Percentiles rank a stretch among this genome's conserved stretches.
phyloP scores from a whole-genome alignment of 768 basidiomycete species.

The Panaeolus papilionaceus region DNA sequence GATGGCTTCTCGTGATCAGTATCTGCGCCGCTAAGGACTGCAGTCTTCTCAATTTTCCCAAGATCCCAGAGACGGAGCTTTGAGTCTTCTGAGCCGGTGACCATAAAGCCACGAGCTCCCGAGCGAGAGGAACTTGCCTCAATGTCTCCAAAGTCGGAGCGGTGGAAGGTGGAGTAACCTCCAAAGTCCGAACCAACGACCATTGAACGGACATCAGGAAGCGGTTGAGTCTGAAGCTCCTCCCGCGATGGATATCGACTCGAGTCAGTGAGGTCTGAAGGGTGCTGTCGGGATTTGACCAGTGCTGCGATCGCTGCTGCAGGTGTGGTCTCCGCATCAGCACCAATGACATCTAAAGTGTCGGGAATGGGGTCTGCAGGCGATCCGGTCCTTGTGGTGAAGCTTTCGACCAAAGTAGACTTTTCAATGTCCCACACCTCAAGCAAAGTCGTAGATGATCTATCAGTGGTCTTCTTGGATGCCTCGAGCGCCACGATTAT shows the following conservation, averaged over 20 bases:
- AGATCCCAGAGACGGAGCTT: slow-evolving; percentile 91
- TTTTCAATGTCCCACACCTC: slow-evolving; percentile 96
- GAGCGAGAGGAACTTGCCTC: slow-evolving; percentile 50
- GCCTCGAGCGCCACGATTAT: slow-evolving; percentile 83
- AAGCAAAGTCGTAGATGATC: slow-evolving; percentile 57
- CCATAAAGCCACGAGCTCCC: slow-evolving; percentile 68
- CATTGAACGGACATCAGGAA: slow-evolving; percentile 73
- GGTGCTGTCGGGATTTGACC: slow-evolving; percentile 69
- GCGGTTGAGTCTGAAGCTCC: slow-evolving; percentile 43
- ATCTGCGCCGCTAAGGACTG: slow-evolving; percentile 81
- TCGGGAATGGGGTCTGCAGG: slow-evolving; percentile 57
- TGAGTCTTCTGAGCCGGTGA: slow-evolving; percentile 91
- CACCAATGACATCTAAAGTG: slow-evolving; percentile 55
- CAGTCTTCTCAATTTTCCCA: slow-evolving; percentile 70
- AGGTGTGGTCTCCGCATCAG: slow-evolving; percentile 65
- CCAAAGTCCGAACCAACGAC: slow-evolving; percentile 81
- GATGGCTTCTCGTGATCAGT: slow-evolving; percentile 75
- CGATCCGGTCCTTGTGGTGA: slow-evolving; percentile 59
- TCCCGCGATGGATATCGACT: slow-evolving; percentile 26
- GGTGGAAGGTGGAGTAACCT: slow-evolving; percentile 61
- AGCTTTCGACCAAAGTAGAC: slow-evolving; percentile 79
- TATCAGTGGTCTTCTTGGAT: slow-evolving; percentile 46
- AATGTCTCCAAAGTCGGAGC: slow-evolving; percentile 55
- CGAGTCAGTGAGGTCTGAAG: slow-evolving; percentile 24
- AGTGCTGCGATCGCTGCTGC: slow-evolving; percentile 82